Evolutionary conservation across 2,329 filamentous ascomycete species (phyloP), one percentile per base, ranked within the genome.

Genomic region (Penicillium fuscoglaucum): DNA sequence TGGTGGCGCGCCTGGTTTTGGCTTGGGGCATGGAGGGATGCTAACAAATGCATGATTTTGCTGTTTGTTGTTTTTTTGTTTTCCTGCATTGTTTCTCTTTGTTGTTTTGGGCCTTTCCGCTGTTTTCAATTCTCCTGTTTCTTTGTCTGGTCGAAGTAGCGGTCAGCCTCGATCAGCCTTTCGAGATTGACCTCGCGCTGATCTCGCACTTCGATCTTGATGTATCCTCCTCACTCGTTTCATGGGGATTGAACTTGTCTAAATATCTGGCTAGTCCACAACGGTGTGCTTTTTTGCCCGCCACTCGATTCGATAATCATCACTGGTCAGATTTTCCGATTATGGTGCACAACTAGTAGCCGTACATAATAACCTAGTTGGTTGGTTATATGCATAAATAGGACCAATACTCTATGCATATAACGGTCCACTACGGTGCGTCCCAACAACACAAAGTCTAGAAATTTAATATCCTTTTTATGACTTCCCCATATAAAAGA

Each of bases 1-100:
- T 60, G 57, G 55, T 64, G 55, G 57, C 62, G 49, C n/a, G 47
- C 28, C 48, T 56, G 48, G 56, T 59, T 51, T 46, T 51, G 21
- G 48, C 35, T 51, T 53, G 40, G 40, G 40, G 29, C 40, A 37
- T 53, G 40, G 26, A 52, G 48, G 37, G 51, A 54, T 40, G 51
- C 55, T 54, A 57, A 52, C 50, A 57, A 46, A 52, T 61, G 60
- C 55, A 53, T 61, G 60, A 26, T 29, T 33, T 45, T 55, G 10
- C 24, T 26, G 17, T 48, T 47, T 19, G 31, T 12, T 17, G 17
- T 8, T 2, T 17, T 43, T 2, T 17, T 35, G 29, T 50, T 40
- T 39, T n/a, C 8, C 37, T 54, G 19, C 35, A 35, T 52, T 39
- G n/a, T 59, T 47, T 31, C 7, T 40, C 29, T 12, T 33, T 35